These are phyloP conservation scores for Boletus tylopilopsis DNA, from an alignment of 768 basidiomycete species.

Conservation along the genomic window DNA sequence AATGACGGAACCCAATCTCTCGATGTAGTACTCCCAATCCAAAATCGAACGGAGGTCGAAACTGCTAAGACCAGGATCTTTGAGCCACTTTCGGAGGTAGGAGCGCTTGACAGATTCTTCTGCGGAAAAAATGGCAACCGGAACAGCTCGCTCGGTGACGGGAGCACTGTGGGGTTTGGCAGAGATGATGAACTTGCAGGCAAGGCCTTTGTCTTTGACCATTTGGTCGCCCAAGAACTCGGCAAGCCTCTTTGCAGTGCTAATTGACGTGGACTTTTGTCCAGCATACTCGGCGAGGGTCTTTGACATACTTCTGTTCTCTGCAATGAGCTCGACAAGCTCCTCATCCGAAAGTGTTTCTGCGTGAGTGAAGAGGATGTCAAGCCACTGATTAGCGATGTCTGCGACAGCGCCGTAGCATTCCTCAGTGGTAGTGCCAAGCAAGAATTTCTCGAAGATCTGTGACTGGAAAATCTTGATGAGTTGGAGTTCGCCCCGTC, in stretches of 20 bases:
- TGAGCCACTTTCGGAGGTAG: constrained; percentile 95
- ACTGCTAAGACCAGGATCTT: constrained; percentile 79
- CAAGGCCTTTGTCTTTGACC: constrained; percentile 99
- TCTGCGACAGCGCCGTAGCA: constrained; percentile 93
- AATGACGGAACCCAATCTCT: constrained; percentile 94
- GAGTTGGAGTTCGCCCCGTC: constrained; percentile 93
- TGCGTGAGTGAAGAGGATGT: constrained; percentile 86
- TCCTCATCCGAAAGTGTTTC: constrained; percentile 87
- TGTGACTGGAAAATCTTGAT: constrained; percentile 99
- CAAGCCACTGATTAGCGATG: constrained; percentile 96
- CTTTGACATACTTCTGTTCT: constrained; percentile 96
- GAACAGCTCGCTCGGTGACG: constrained; percentile 95
- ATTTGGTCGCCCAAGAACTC: constrained; percentile 98
- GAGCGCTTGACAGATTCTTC: constrained; percentile 86
- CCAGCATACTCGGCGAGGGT: constrained; percentile 94
- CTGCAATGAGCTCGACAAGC: constrained; percentile 95
- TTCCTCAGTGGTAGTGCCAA: constrained; percentile 89
- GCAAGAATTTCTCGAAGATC: constrained; percentile 95
- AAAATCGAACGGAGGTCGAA: constrained; percentile 94
- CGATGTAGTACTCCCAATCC: constrained; percentile 99
- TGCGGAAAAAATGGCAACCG: constrained; percentile 96
- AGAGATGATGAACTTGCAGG: constrained; percentile 99
- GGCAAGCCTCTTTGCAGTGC: constrained; percentile 89
- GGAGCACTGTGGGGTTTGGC: constrained; percentile 89
- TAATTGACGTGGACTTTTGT: constrained; percentile 98